Percentiles rank a stretch among this genome's conserved stretches.
Conservation (phyloP, 1,139 yeast species). For the Yamadazyma buinensis region DNA sequence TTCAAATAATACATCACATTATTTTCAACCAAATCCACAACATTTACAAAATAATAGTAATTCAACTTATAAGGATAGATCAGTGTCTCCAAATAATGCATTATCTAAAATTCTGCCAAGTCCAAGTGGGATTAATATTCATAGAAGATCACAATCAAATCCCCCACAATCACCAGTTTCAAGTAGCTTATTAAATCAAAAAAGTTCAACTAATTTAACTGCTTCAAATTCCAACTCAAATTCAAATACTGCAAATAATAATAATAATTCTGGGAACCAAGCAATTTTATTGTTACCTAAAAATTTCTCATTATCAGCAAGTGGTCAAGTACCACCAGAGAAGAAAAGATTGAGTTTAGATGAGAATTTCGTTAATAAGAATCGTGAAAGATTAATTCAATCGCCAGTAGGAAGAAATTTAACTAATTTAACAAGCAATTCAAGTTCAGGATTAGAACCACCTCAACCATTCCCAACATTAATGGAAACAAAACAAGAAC, state of each 20-base stretch:
- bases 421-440: conserved; percentile 15
- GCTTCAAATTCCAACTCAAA: conserved; percentile 8
- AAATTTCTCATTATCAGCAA: conserved; percentile 31
- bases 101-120: conserved; percentile 13
- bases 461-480: conserved; percentile 9
- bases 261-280: conserved; percentile 19
- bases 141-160: conserved; percentile 33
- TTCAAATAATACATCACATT: conserved; percentile 9
- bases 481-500: neutral
- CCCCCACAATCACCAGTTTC: conserved; percentile 28
- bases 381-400: conserved; percentile 10
- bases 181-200: too few species aligned
- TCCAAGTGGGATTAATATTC: conserved; percentile 17
- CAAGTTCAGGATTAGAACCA: conserved; percentile 7
- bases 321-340: conserved; percentile 8
- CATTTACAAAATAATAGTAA: conserved; percentile 11
- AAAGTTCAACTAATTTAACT: conserved; percentile 10
- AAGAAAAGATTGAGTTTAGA: conserved; percentile 30
- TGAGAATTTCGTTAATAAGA: conserved; percentile 21
- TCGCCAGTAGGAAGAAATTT: conserved; percentile 17
- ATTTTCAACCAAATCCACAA: conserved; percentile 27
- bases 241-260: conserved; percentile 15
- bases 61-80: conserved; percentile 23
- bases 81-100: conserved; percentile 25
- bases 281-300: conserved; percentile 45